These are phyloP conservation scores for Aspergillus ostianus DNA, from an alignment of 495 filamentous ascomycete species.

Conservation along the genomic window DNA sequence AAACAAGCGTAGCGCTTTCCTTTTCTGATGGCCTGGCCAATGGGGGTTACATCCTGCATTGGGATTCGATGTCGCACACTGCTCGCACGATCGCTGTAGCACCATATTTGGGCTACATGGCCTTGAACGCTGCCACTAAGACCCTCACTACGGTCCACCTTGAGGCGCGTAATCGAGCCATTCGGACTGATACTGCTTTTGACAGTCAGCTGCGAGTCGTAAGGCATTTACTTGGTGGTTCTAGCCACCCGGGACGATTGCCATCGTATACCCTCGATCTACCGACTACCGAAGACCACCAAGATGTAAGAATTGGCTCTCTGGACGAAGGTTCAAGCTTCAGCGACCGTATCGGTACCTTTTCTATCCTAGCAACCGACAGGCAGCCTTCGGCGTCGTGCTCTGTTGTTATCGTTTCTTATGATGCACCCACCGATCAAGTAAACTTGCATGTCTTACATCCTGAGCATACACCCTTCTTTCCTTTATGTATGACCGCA, in stretches of 20 bases:
- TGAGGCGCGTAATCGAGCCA: neutral
- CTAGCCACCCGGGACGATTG: neutral
- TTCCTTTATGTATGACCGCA: slow-evolving; percentile 12
- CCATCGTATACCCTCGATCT: slow-evolving; percentile 4
- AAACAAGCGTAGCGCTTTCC: slow-evolving; percentile 21
- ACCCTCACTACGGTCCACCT: slow-evolving; percentile 16
- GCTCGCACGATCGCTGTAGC: slow-evolving; percentile 17
- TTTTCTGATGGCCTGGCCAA: neutral
- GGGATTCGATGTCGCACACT: slow-evolving; percentile 18
- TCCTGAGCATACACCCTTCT: slow-evolving; percentile 2
- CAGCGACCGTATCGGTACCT: slow-evolving; percentile 14
- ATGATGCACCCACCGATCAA: slow-evolving; percentile 10
- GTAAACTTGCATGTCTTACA: slow-evolving; percentile 13
- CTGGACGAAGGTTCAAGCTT: neutral
- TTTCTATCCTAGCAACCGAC: slow-evolving; percentile 2
- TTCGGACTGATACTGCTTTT: neutral
- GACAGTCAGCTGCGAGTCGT: slow-evolving; percentile 11
- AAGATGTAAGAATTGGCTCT: neutral
- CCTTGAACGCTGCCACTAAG: slow-evolving; percentile 6
- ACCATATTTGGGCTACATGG: slow-evolving; percentile 13
- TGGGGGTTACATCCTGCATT: slow-evolving; percentile 23
- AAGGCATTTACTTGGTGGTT: slow-evolving; percentile 9
- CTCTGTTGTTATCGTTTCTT: slow-evolving; percentile 9
- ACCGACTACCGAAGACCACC: neutral
- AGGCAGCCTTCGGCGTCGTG: neutral